phyloP scores from a whole-genome alignment of 768 basidiomycete species.

The Grammothele lineata region DNA sequence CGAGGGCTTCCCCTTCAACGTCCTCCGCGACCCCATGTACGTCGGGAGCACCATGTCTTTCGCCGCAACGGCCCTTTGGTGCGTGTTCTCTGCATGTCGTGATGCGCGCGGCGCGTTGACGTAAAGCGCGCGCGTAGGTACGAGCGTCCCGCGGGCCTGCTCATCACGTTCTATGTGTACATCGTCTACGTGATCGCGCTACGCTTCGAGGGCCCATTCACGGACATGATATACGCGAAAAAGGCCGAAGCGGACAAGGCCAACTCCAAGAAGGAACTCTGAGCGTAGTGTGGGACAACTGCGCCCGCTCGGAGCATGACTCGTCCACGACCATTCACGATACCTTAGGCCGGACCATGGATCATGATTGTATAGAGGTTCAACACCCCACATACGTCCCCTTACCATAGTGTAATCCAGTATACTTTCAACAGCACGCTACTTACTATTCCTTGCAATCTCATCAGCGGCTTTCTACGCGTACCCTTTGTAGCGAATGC shows the following conservation, averaged over 20 bases:
- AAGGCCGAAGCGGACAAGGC: conserved; percentile 34
- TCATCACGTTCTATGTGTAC: conserved; percentile 79
- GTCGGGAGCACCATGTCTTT: conserved; percentile 93
- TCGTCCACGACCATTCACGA: neutral
- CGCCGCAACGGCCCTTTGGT: conserved; percentile 84
- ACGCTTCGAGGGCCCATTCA: conserved; percentile 85
- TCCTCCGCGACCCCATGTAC: conserved; percentile 94
- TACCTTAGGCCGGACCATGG: neutral
- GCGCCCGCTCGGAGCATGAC: neutral
- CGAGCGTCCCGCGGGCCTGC: conserved; percentile 78
- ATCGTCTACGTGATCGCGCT: conserved; percentile 82
- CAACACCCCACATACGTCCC: conserved; percentile 10
- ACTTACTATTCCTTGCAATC: neutral
- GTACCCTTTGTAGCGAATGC: no score
- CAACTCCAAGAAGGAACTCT: conserved; percentile 28
- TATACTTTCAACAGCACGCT: conserved; percentile 15
- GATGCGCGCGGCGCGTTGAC: neutral
- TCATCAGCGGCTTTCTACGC: no score
- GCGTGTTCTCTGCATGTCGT: conserved; percentile 22
- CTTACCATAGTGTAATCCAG: conserved; percentile 14
- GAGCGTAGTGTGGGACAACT: neutral
- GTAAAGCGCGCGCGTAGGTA: conserved; percentile 48
- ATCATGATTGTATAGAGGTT: conserved; percentile 6
- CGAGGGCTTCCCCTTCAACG: conserved; percentile 96
- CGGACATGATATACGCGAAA: conserved; percentile 74